These are phyloP conservation scores for Chlorociboria aeruginascens DNA, from an alignment of 495 filamentous ascomycete genomes.

Conservation along the genomic window DNA sequence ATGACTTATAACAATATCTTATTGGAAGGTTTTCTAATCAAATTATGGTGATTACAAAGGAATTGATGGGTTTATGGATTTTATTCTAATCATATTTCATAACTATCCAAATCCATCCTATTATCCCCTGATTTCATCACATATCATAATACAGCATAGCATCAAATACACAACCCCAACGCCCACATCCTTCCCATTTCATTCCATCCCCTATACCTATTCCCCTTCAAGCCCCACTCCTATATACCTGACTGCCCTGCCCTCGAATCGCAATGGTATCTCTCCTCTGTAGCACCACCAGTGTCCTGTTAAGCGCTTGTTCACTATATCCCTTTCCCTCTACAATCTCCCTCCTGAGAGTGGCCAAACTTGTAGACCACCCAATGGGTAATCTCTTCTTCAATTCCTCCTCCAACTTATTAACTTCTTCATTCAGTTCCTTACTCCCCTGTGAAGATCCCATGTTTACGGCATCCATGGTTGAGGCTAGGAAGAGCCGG, in stretches of 20 bases:
- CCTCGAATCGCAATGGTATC: constrained; percentile 88
- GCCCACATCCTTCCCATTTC: background rate
- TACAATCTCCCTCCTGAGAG: constrained; percentile 79
- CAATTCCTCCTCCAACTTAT: constrained; percentile 84
- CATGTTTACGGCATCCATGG: constrained; percentile 95
- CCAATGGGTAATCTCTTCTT: constrained; percentile 82
- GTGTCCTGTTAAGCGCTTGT: constrained; percentile 67
- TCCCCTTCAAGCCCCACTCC: constrained; percentile 30
- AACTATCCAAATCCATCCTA: background rate
- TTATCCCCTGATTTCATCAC: no score
- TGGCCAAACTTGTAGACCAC: constrained; percentile 84
- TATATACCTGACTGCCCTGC: constrained; percentile 79
- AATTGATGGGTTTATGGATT: no score
- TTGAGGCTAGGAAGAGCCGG: constrained; percentile 88
- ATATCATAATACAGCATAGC: background rate
- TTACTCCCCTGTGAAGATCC: constrained; percentile 69
- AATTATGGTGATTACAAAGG: no score
- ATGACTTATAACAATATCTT: no score
- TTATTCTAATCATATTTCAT: background rate
- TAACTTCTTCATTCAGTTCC: constrained; percentile 81
- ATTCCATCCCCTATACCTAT: background rate
- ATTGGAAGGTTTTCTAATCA: no score
- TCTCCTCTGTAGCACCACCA: constrained; percentile 74
- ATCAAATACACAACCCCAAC: background rate
- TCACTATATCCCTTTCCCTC: constrained; percentile 81